Base-by-base conservation (phyloP, 2,329 filamentous ascomycete species). In the Colletotrichum tamarilloi region DNA sequence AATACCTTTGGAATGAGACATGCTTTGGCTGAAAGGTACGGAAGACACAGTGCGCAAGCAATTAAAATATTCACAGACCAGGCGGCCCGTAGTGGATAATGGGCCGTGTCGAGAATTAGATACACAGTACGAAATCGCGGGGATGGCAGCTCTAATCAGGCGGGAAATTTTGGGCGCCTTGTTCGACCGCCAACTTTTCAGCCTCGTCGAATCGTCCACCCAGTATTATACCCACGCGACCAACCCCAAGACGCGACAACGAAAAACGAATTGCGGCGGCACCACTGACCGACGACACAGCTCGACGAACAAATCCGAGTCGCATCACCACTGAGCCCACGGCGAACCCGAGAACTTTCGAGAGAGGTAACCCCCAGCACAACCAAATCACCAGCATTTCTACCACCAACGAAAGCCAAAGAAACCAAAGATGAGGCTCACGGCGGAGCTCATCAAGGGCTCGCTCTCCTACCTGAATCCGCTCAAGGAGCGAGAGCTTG, bases 391-490 rank as follows among this genome's bases (percentile, higher is more conserved):
- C 56, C 74, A 32, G 5, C 38, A 16, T 5, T 42, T 16, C 42
- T 19, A 42, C 72, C 73, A 67, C 11, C 69, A 76, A 68, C 46
- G 56, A n/a, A 62, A 76, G 71, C 53, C 49, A 53, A n/a, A 64
- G 64, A 68, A 42, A 19, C 38, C 78, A 83, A 86, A 82, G 77
- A 98, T 99, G 97, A 93, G 96, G 89, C 92, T 99, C 86, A 98
- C 96, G 76, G 92, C 94, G 78, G 97, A 98, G 84, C 92, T 98
- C 81, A 97, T 99, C 86, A 91, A 95, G 85, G 92, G 91, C 84
- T 98, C 97, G 82, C 93, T 98, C 78, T 98, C 96, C 84, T 99
- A 98, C 89, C 93, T 98, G 86, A 99, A 98, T 86, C 95, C 96
- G 83, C 91, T 99, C 84, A 97, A 97, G 87, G 97, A 99, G 90